Evolutionary conservation across 257 asterid genomes (phyloP).

Genomic region (Petunia axillaris): DNA sequence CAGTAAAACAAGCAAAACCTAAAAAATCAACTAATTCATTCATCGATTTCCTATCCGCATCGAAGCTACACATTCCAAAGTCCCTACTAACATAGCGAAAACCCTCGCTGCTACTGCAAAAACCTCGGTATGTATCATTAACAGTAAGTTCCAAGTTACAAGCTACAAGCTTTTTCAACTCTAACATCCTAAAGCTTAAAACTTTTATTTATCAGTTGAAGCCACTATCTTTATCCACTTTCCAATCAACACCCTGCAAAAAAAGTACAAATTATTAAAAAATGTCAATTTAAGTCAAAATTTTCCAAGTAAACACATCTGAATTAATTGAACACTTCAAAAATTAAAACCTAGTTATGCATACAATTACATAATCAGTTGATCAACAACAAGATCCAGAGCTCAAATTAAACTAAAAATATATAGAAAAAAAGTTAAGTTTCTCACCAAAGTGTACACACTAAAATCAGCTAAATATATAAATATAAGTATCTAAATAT

Average conservation of each 20-base stretch:
- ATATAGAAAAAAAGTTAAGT: neutral
- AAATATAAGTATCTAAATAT: neutral
- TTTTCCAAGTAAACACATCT: neutral
- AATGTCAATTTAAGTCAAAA: neutral
- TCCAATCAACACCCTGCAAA: slow-evolving; percentile 32
- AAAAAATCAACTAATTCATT: neutral
- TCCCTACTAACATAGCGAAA: slow-evolving; percentile 16
- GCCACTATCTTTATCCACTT: slow-evolving; percentile 28
- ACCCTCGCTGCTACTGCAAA: slow-evolving; percentile 13
- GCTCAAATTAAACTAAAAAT: slow-evolving; percentile 27
- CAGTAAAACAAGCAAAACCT: slow-evolving; percentile 7
- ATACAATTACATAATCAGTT: slow-evolving; percentile 25
- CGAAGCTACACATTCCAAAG: slow-evolving; percentile 30
- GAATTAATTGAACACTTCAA: neutral
- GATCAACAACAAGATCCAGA: slow-evolving; percentile 38
- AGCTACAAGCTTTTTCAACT: slow-evolving; percentile 10
- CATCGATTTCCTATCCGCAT: neutral
- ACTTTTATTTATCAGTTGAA: slow-evolving; percentile 23
- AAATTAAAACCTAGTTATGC: neutral
- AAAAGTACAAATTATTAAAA: neutral
- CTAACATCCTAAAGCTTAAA: slow-evolving; percentile 36
- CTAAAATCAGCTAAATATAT: neutral
- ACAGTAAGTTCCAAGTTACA: slow-evolving; percentile 20
- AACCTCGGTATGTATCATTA: slow-evolving; percentile 11
- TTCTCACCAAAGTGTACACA: neutral